A percentile compares a stretch with the other conserved stretches of the same genome.
phyloP scores from a whole-genome alignment of 371 early-diverging fungal genomes.

The Mortierella sp. region DNA sequence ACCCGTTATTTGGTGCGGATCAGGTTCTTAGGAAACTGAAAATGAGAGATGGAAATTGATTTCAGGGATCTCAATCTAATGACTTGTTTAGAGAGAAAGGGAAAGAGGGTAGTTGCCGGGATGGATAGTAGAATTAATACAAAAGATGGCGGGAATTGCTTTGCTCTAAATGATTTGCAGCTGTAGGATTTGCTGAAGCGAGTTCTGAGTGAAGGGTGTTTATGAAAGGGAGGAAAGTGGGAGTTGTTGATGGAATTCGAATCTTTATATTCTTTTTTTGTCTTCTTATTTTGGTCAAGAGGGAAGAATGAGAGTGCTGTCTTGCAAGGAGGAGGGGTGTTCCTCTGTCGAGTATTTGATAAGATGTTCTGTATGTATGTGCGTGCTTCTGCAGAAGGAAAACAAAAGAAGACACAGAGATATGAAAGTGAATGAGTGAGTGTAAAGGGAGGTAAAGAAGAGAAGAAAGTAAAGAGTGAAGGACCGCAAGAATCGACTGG shows the following conservation, averaged over 20 bases:
- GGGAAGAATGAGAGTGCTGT: not conserved
- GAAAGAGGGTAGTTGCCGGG: not conserved
- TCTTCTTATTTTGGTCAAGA: not conserved
- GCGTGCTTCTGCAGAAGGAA: conserved; percentile 11
- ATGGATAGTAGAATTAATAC: not conserved
- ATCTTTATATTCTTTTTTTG: conserved; percentile 43
- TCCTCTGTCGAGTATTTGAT: not conserved
- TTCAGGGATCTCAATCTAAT: no score
- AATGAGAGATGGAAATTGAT: not conserved
- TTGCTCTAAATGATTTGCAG: not conserved
- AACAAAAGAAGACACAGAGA: not conserved
- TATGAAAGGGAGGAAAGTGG: conserved; percentile 6
- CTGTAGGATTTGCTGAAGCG: not conserved
- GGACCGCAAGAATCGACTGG: conserved; percentile 27
- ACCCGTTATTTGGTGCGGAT: conserved; percentile 27
- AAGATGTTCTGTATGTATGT: not conserved
- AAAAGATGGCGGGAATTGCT: no score
- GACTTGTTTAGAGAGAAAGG: no score
- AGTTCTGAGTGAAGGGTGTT: not conserved
- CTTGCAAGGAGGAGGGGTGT: not conserved
- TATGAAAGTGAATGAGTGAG: conserved; percentile 1
- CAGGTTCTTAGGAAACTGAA: not conserved
- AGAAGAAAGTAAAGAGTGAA: not conserved
- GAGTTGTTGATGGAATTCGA: conserved; percentile 31
- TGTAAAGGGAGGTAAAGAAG: not conserved